Conservation (phyloP, 768 basidiomycete genomes). For the Lanmaoa rubissima region DNA sequence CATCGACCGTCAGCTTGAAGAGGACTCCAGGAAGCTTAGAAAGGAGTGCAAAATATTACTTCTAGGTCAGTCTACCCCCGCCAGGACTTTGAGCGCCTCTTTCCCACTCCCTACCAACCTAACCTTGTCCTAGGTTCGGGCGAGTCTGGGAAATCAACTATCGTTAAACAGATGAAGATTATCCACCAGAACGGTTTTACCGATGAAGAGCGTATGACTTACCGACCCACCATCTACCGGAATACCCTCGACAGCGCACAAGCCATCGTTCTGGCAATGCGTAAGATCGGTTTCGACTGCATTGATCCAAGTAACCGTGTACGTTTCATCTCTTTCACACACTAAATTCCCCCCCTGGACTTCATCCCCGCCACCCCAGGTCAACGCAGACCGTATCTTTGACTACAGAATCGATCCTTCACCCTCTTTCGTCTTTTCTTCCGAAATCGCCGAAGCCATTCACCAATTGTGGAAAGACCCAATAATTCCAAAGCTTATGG, state of each 20-base stretch:
- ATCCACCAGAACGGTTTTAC: slow-evolving; percentile 93
- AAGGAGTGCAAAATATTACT: slow-evolving; percentile 92
- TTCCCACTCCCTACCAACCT: slow-evolving; percentile 1
- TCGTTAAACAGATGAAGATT: slow-evolving; percentile 99
- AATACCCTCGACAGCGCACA: slow-evolving; percentile 90
- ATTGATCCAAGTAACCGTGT: slow-evolving; percentile 61
- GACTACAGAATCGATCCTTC: slow-evolving; percentile 50
- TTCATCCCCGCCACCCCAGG: slow-evolving; percentile 27
- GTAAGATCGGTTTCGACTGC: slow-evolving; percentile 81
- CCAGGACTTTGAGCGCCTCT: slow-evolving; percentile 8
- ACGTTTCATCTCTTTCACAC: background rate
- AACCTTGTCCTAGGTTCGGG: slow-evolving; percentile 67
- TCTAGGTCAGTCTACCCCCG: slow-evolving; percentile 59
- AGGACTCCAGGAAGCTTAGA: slow-evolving; percentile 77
- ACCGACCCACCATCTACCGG: slow-evolving; percentile 75
- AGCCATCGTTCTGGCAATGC: slow-evolving; percentile 80
- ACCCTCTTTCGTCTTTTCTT: slow-evolving; percentile 46
- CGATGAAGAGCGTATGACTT: slow-evolving; percentile 70
- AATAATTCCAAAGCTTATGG: slow-evolving; percentile 50
- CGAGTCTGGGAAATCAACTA: slow-evolving; percentile 92
- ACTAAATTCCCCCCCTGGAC: too few relatives aligned
- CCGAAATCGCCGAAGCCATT: slow-evolving; percentile 70
- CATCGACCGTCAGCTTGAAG: slow-evolving; percentile 84
- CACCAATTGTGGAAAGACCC: slow-evolving; percentile 70
- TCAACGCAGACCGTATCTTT: slow-evolving; percentile 58